Base-by-base conservation (phyloP, 1,139 yeast species). In the Wickerhamomyces sp. region DNA sequence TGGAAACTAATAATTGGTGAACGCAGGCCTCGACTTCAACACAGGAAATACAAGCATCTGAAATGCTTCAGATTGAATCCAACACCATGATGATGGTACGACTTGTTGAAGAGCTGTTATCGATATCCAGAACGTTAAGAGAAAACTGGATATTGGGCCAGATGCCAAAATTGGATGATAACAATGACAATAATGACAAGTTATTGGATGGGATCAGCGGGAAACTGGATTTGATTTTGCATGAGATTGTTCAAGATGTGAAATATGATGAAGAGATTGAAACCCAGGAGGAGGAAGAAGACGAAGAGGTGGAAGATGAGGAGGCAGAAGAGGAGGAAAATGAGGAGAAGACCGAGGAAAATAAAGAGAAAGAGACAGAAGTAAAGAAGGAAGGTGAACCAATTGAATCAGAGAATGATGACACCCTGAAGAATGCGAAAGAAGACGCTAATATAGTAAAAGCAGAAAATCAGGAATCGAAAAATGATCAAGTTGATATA, bases 71-170 rank as follows among this genome's bases (percentile, higher is more conserved):
- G 9, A 72, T 77, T 14, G 81, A 77, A 50, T 66, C 77, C 14
- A 73, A 75, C 50, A 70, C 81, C 0, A 61, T 72, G 42, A 65
- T 71, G 5, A 75, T 77, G 3, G 67, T 76, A 4, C 59, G 80
- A 37, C 59, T 74, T 9, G 70, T 79, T 34, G 78, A 77, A 46
- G 82, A 77, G 41, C 55, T 77, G 19, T 59, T 77, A 14, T 60
- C 70, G 0, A 65, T 76, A 4, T 72, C 80, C 2, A 56, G 77
- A 33, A 65, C 69, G 1, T 52, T 77, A 30, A 70, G 73, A 47
- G 83, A 77, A 49, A 65, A 72, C 3, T 77, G 83, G 83, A 68
- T 78, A 29, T 59, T 77, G 44, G 79, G 78, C 5, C 74, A 78
- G 21, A 63, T 75, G 40, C 60, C 63, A 5, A 36, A 39, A 47